Percentiles rank a stretch among this genome's conserved stretches.
Evolutionary conservation across 228 moss, liverwort and hornwort genomes (phyloP).

Genomic region (Sphagnum fallax): DNA sequence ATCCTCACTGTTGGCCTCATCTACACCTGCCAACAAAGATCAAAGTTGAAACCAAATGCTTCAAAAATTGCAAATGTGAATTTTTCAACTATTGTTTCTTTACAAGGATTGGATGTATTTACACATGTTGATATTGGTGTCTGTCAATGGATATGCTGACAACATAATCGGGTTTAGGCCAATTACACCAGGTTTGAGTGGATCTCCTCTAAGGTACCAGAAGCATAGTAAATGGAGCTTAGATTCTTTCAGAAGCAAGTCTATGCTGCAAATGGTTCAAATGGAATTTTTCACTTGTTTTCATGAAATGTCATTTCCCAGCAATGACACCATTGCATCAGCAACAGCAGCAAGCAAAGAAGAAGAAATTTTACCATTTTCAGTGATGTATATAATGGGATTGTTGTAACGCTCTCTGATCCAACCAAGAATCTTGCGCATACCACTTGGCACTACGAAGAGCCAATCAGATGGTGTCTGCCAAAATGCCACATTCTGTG

Average conservation of each 20-base stretch:
- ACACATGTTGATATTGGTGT: too few relatives aligned
- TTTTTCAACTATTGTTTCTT: not conserved
- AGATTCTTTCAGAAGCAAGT: too few relatives aligned
- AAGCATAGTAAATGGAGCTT: not conserved
- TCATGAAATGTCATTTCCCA: too few relatives aligned
- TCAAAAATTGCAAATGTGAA: not conserved
- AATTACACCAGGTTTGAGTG: not conserved
- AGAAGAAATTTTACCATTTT: constrained; percentile 32
- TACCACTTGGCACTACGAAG: constrained; percentile 33
- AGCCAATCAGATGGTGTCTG: constrained; percentile 54
- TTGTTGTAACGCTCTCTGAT: constrained; percentile 33
- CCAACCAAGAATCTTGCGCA: constrained; percentile 37
- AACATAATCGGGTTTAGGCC: too few relatives aligned
- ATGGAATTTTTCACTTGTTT: too few relatives aligned
- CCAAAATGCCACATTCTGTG: not conserved
- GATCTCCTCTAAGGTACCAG: not conserved
- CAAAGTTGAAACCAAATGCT: not conserved
- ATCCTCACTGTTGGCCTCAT: constrained; percentile 23
- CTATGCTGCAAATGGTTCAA: too few relatives aligned
- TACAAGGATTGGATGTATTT: too few relatives aligned
- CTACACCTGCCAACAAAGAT: constrained; percentile 18
- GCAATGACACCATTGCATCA: too few relatives aligned
- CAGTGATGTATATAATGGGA: constrained; percentile 48
- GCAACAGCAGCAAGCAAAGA: too few relatives aligned
- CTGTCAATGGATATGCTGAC: too few relatives aligned